Evolutionary conservation across 2,329 filamentous ascomycete species (phyloP), one percentile per base, ranked within the genome.

Genomic region (Colletotrichum destructivum): DNA sequence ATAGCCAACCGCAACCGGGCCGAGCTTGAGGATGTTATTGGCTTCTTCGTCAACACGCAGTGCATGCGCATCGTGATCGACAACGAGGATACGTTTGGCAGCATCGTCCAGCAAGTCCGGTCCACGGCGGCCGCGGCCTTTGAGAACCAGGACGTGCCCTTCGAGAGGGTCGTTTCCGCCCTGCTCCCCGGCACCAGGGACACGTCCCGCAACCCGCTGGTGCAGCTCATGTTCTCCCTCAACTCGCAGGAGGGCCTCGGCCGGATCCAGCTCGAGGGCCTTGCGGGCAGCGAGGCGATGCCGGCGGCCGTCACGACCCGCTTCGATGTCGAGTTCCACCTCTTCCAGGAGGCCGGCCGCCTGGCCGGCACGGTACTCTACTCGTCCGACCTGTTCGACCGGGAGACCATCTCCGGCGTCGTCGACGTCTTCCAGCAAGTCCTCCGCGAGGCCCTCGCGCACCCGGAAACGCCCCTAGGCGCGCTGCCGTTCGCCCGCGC

Each of bases 21-120:
- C 11, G 70, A 73, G 8, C 35, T 73, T 2, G 55, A 69, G 38
- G 56, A 66, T 21, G 44, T 73, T 0, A 69, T 73, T 31, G 77
- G 76, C 1, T 76, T 75, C 70, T 78, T 78, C 13, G 77, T 77
- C 52, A 78, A 77, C 38, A 64, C 73, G 0, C 15, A 79, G 35
- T 77, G 76, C 23, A 73, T 78, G 26, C 56, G 66, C n/a, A 63
- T 74, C 3, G 64, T 52, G 2, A 59, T 68, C 8, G 62, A 57
- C 18, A 49, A 61, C 18, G 51, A 56, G 3, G 66, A 69, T 5
- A 57, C 62, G 2, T 69, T 69, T 18, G 49, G 63, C 2, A 8
- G 52, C 4, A 49, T 60, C 11, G 66, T 69, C 5, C n/a, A 49
- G 12, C 40, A 44, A 6, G 66, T 65, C 26, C 59, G 72, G 0